A percentile compares a stretch with the other conserved stretches of the same genome.
phyloP scores from a whole-genome alignment of 192 early-diverging fungal genomes.

The Umbelopsis ramanniana region DNA sequence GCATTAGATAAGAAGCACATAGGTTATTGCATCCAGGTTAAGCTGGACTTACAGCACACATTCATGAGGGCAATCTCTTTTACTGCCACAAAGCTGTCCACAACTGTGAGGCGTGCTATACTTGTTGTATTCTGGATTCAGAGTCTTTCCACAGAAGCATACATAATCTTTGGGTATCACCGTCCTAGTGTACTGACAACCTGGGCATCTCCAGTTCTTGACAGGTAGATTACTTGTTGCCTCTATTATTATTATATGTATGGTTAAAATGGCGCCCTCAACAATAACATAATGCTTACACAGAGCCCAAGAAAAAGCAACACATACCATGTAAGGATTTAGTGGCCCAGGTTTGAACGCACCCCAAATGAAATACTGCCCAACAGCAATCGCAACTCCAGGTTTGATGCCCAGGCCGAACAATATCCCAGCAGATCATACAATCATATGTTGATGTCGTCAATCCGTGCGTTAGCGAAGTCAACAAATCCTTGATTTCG shows the following conservation, averaged over 20 bases:
- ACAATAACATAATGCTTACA: not conserved
- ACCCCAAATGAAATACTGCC: slow-evolving; percentile 90
- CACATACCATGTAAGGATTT: slow-evolving; percentile 60
- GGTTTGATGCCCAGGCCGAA: slow-evolving; percentile 68
- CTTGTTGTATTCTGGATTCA: slow-evolving; percentile 68
- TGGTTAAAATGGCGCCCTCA: no score
- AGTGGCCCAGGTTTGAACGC: slow-evolving; percentile 80
- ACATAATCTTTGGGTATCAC: slow-evolving; percentile 74
- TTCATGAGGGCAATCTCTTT: slow-evolving; percentile 72
- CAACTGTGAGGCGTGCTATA: slow-evolving; percentile 85
- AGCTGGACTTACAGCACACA: slow-evolving; percentile 64
- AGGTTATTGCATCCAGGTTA: not conserved
- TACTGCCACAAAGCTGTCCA: slow-evolving; percentile 73
- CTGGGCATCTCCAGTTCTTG: slow-evolving; percentile 86
- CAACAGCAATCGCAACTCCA: slow-evolving; percentile 91
- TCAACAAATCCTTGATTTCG: slow-evolving; percentile 61
- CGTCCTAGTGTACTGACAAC: slow-evolving; percentile 77
- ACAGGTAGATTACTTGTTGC: slow-evolving; percentile 25
- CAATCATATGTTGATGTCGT: slow-evolving; percentile 84
- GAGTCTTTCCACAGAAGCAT: slow-evolving; percentile 88
- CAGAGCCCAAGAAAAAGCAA: not conserved
- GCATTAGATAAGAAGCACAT: not conserved
- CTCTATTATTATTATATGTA: not conserved
- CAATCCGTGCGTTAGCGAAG: slow-evolving; percentile 67
- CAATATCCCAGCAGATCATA: slow-evolving; percentile 94